phyloP scores from a whole-genome alignment of 495 filamentous ascomycete genomes.

The Jackrogersella minutella region DNA sequence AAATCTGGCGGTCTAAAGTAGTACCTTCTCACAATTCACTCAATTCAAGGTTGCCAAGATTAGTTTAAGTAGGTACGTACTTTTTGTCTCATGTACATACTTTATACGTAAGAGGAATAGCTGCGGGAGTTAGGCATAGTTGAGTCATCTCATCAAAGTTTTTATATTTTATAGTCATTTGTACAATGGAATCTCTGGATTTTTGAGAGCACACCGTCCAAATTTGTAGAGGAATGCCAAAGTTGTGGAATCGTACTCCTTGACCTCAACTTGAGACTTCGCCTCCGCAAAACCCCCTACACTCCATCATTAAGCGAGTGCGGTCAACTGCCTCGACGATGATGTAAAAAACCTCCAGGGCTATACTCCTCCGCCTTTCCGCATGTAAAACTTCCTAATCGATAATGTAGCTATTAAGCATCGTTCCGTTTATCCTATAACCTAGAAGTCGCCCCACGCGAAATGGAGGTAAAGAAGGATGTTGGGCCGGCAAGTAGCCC shows the following conservation, averaged over 20 bases:
- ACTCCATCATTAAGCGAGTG: constrained; percentile 8
- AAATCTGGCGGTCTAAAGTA: constrained; percentile 27
- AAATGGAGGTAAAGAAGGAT: constrained; percentile 16
- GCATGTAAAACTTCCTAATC: constrained; percentile 15
- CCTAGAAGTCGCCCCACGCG: constrained; percentile 20
- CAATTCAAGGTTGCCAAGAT: background rate
- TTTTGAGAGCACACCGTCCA: no score
- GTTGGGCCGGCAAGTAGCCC: constrained; percentile 25
- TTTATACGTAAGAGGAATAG: background rate
- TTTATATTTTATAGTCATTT: constrained; percentile 3
- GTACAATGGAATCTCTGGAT: background rate
- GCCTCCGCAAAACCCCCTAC: background rate
- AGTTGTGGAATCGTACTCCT: constrained; percentile 9
- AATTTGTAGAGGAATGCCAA: no score
- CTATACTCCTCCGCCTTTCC: constrained; percentile 32
- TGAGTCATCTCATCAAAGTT: background rate
- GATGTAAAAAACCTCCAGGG: constrained; percentile 15
- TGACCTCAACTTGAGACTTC: constrained; percentile 13
- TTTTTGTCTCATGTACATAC: background rate
- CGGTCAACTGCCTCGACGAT: constrained; percentile 11
- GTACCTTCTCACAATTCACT: constrained; percentile 10
- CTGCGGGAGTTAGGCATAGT: background rate
- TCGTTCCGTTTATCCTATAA: constrained; percentile 34
- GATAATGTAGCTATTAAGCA: constrained; percentile 16
- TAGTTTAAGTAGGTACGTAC: background rate